Percentiles rank a stretch among this genome's conserved stretches.
These are phyloP conservation scores for Aspergillus caelatus DNA, from an alignment of 2,329 filamentous ascomycete species.

Conservation along the genomic window DNA sequence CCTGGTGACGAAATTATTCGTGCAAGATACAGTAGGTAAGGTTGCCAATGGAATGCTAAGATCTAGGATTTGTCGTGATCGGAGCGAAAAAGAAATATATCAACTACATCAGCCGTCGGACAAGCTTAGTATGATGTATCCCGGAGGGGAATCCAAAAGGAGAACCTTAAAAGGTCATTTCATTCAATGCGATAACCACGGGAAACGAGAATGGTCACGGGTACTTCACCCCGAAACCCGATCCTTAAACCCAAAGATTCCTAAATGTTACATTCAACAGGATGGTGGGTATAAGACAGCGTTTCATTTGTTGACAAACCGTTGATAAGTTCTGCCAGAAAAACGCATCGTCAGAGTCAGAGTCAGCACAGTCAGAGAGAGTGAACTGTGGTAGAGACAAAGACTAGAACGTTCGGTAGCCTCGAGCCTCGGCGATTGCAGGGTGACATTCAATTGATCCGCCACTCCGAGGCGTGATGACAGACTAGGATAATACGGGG, in stretches of 20 bases:
- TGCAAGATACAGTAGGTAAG: too few species aligned
- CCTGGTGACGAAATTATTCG: too few species aligned
- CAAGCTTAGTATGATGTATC: neutral
- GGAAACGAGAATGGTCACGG: neutral
- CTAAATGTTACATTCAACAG: neutral
- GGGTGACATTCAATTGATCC: neutral
- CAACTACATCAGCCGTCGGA: neutral
- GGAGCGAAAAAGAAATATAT: too few species aligned
- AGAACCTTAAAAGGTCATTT: neutral
- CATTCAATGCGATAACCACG: neutral
- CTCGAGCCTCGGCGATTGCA: neutral
- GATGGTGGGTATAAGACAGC: neutral
- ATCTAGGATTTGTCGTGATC: too few species aligned
- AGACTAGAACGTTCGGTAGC: constrained; percentile 3
- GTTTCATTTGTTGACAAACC: neutral
- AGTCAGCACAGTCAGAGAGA: neutral
- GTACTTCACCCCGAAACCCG: neutral
- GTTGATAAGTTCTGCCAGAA: neutral
- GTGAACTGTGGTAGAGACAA: neutral
- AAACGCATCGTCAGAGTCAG: neutral
- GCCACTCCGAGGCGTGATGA: neutral
- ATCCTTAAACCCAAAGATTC: neutral
- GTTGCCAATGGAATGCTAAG: too few species aligned
- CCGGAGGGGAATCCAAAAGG: neutral
- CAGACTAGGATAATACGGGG: neutral